Evolutionary conservation across 139 green algal genomes (phyloP).

Genomic region (Chlamydomonas eustigma): DNA sequence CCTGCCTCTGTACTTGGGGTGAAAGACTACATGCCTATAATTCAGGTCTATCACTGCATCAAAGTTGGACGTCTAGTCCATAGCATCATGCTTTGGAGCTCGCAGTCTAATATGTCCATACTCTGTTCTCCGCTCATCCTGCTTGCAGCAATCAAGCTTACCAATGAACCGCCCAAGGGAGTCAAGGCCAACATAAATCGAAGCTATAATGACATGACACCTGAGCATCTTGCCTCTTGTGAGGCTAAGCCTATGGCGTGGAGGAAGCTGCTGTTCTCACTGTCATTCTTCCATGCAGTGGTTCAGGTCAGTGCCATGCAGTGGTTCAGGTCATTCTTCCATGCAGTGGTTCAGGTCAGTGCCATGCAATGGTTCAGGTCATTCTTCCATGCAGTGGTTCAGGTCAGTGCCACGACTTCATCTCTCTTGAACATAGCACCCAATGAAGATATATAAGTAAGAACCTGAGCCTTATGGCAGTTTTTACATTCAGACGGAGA

Average conservation of each 20-base stretch:
- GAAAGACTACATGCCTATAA: too few species aligned
- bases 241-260: slow-evolving; percentile 44
- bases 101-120: too few species aligned
- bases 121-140: neutral
- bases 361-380: slow-evolving; percentile 64
- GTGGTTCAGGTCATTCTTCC: slow-evolving; percentile 72
- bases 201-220: slow-evolving; percentile 58
- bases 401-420: too few species aligned
- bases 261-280: slow-evolving; percentile 69
- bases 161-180: slow-evolving; percentile 65
- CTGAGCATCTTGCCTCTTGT: slow-evolving; percentile 47
- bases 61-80: too few species aligned
- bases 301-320: slow-evolving; percentile 65
- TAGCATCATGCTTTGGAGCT: too few species aligned
- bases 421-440: too few species aligned
- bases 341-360: slow-evolving; percentile 65
- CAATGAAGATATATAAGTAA: too few species aligned
- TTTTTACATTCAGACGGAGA: too few species aligned
- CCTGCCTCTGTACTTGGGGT: neutral
- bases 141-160: slow-evolving; percentile 63
- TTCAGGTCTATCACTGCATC: too few species aligned
- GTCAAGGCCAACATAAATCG: slow-evolving; percentile 74
- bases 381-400: slow-evolving; percentile 78
- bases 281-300: slow-evolving; percentile 77
- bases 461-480: too few species aligned